Evolutionary conservation across 768 basidiomycete species (phyloP), one percentile per base, ranked within the genome.

Genomic region (Pleurotus cornucopiae): DNA sequence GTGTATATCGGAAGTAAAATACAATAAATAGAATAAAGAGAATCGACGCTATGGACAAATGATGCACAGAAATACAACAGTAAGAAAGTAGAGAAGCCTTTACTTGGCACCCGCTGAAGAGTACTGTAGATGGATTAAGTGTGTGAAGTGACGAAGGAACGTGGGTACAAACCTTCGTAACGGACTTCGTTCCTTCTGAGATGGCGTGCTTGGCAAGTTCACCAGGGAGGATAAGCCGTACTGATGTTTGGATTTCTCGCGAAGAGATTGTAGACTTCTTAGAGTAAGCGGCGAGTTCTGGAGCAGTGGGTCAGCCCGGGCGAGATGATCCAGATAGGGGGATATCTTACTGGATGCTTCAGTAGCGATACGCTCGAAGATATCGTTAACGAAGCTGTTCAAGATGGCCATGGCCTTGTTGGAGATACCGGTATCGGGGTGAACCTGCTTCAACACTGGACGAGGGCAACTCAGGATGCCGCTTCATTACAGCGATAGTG

Each of bases 201-300:
- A 60, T 60, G 21, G 60, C 60, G 52, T 60, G 60, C 53, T 60
- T 60, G 21, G 60, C 60, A 54, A 96, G 85, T 74, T 95, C 94
- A 70, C 92, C 94, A 63, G 96, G 94, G 21, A 99, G 88, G 72
- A 99, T 96, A 55, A 98, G 84, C 61, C 96, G 90, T 53, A 98
- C 97, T 44, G 94, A 84, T 38, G 96, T 98, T 73, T 98, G 95
- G 63, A 98, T 98, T 75, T 98, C 95, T 61, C 95, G 93, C 49
- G 94, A 97, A 40, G 96, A 97, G 70, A 98, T 98, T 34, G 95
- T 98, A 6, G 96, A 97, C 75, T 96, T 96, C 80, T 97, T 96
- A 62, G 95, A 97, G 79, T 98, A 98, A 1, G 92, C 81, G 41
- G 96, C 95, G 63, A 98, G 89, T 79, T 96, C 94, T 92, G 63